Evolutionary conservation across 176 grass and related monocot genomes (phyloP).

Genomic region (Musa beccarii): DNA sequence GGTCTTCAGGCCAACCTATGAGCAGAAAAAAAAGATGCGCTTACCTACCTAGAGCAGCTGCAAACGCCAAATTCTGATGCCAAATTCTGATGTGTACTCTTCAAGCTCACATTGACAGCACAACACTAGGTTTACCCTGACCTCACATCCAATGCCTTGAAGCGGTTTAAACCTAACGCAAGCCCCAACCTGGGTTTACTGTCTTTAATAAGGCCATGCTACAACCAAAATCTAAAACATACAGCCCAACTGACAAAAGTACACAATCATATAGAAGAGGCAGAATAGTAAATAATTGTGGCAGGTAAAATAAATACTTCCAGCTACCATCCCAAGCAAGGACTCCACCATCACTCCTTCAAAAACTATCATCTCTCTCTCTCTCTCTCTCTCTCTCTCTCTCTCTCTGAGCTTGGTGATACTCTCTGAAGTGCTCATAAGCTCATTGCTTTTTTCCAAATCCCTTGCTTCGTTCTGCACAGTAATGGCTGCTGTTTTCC

Average conservation of each 20-base stretch:
- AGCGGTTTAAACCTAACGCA: no score
- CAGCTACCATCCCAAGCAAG: no score
- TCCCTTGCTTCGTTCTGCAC: neutral
- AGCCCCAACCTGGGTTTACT: no score
- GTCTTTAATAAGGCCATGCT: no score
- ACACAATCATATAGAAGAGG: neutral
- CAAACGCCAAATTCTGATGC: neutral
- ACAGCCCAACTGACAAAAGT: neutral
- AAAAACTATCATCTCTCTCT: no score
- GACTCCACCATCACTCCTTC: no score
- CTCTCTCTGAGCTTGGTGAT: no score
- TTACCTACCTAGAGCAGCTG: neutral
- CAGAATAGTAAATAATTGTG: neutral
- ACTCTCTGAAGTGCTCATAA: no score
- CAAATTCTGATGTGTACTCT: neutral
- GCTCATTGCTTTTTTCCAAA: neutral
- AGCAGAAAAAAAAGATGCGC: neutral
- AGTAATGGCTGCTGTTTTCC: neutral
- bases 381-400: no score
- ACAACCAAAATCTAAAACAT: neutral
- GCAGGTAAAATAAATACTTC: no score
- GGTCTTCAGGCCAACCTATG: neutral
- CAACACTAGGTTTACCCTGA: neutral
- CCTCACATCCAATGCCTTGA: neutral
- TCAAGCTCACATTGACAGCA: neutral